Evolutionary conservation across 257 asterid species (phyloP), one percentile per base, ranked within the genome.

Genomic region (Nicotiana attenuata): DNA sequence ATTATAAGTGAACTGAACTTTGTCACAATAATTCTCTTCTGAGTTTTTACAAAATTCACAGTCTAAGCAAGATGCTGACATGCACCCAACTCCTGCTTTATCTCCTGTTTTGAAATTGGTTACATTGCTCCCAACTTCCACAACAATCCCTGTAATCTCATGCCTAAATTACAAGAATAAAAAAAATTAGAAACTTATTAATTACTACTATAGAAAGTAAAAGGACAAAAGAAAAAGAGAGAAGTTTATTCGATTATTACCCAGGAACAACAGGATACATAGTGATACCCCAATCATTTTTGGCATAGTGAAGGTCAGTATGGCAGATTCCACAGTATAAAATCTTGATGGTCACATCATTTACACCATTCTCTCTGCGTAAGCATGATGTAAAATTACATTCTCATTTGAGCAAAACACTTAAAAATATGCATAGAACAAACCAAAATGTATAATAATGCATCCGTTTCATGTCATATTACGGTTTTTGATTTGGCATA

Each of bases 61-160:
- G 10, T 88, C 82, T 86, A 92, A 80, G 83, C 98, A 95, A 0
- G 98, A 85, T 2, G 97, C 99, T 2, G 97, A 95, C 86, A 93
- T 52, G 90, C 96, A 95, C 1, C 99, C 99, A 0, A 93, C 96
- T 4, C 99, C 99, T 5, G 88, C 99, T 41, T 88, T 87, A 71
- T 91, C 96, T 3, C 99, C 99, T 1, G 76, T 87, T 86, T 89
- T 91, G 86, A 95, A 93, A 0, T 83, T 84, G n/a, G 59, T 89
- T 86, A 92, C 98, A 0, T 91, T 87, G 88, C 89, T 89, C 3
- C 99, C 99, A 65, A 95, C 94, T 67, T 91, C 88, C 0, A 94
- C 89, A 68, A 95, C 83, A 10, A 91, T 82, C 73, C 99, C 99
- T 5, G 91, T 89, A 2, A 95, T 92, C 86, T 95, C 99, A 83